These are phyloP conservation scores for Sechiopsis laciniata DNA, from an alignment of 306 rosid species.

Conservation along the genomic window DNA sequence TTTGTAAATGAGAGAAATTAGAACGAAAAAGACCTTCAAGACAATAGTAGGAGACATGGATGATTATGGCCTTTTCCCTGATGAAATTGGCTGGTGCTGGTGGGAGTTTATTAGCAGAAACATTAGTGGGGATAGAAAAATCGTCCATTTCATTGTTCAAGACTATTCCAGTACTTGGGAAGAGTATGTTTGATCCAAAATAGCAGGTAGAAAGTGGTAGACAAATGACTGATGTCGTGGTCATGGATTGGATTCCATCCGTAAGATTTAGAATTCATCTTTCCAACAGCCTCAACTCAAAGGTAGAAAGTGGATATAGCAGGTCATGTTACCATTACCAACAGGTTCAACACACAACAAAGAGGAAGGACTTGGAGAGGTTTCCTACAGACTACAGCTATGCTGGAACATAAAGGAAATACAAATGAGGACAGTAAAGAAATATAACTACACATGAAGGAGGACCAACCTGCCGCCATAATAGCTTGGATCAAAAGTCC, in stretches of 20 bases:
- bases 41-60: conserved; percentile 80
- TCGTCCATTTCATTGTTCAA: conserved; percentile 90
- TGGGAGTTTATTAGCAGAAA: conserved; percentile 40
- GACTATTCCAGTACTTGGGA: conserved; percentile 70
- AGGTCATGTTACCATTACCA: too few relatives aligned
- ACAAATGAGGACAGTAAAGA: not conserved
- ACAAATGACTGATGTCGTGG: conserved; percentile 79
- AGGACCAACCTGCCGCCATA: conserved; percentile 65
- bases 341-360: too few relatives aligned
- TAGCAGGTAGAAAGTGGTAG: conserved; percentile 52
- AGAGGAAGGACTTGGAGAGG: not conserved
- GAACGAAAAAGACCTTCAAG: conserved; percentile 44
- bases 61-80: conserved; percentile 68
- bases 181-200: conserved; percentile 64
- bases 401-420: not conserved
- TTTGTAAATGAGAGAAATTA: not conserved
- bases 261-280: not conserved
- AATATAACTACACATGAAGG: not conserved
- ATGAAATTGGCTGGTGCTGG: conserved; percentile 76
- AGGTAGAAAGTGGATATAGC: not conserved
- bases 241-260: conserved; percentile 78
- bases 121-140: conserved; percentile 59
- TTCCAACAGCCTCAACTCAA: not conserved
- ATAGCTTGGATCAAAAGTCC: conserved; percentile 52
- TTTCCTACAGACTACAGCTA: not conserved